Conservation (phyloP, 2,329 filamentous ascomycete species). For the Aspergillus candidus region DNA sequence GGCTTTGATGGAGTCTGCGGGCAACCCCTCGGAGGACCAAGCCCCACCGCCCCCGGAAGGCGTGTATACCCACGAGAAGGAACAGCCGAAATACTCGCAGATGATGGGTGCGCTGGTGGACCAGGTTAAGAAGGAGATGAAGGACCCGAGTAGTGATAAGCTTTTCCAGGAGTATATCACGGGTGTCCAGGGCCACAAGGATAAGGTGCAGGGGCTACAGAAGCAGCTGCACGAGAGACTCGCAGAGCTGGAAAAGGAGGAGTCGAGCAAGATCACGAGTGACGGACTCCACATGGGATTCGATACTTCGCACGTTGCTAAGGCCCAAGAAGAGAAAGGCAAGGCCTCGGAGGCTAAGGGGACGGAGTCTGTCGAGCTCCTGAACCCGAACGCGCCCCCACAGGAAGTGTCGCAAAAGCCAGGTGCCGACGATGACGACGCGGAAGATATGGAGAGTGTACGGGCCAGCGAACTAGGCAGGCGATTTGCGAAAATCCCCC, state of each 20-base stretch:
- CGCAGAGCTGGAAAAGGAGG: constrained; percentile 75
- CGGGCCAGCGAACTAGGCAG: constrained; percentile 73
- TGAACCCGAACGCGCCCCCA: constrained; percentile 58
- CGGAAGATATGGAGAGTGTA: constrained; percentile 64
- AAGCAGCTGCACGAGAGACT: constrained; percentile 68
- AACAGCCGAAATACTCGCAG: constrained; percentile 80
- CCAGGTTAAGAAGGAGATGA: constrained; percentile 80
- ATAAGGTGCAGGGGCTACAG: constrained; percentile 73
- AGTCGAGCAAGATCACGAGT: constrained; percentile 86
- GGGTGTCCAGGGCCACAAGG: constrained; percentile 69
- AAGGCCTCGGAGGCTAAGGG: constrained; percentile 40
- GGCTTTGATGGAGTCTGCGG: constrained; percentile 75
- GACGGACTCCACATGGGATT: constrained; percentile 85
- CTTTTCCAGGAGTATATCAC: constrained; percentile 69
- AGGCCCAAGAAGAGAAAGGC: constrained; percentile 46
- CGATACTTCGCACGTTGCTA: constrained; percentile 74
- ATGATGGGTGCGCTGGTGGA: constrained; percentile 98
- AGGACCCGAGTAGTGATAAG: constrained; percentile 63
- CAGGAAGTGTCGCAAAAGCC: constrained; percentile 39
- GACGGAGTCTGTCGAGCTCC: constrained; percentile 55
- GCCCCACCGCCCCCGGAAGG: constrained; percentile 71
- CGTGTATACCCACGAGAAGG: constrained; percentile 67
- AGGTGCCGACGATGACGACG: constrained; percentile 44
- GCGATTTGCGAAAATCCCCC: constrained; percentile 71
- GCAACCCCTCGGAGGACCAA: constrained; percentile 64